Base-by-base conservation (phyloP, 331 rosid genomes). In the Saraca asoca region DNA sequence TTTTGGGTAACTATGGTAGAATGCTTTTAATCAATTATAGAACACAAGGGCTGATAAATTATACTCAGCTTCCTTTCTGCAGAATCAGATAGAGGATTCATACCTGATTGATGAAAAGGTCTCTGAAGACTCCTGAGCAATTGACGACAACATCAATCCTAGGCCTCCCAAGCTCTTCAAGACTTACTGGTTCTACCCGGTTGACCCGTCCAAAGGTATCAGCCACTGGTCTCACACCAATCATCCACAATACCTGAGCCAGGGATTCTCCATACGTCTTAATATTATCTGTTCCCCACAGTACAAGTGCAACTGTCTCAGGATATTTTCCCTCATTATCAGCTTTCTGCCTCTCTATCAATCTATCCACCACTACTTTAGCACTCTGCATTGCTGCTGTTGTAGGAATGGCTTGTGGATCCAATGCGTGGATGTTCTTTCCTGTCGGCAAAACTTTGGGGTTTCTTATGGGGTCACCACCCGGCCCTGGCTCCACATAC, bases 161-260 rank as follows among this genome's bases (percentile, higher is more conserved):
- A n/a, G 98, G 98, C 87, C 95, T 82, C 79, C 91, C 95, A 14
- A 93, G 98, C 90, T 93, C 98, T 77, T 93, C 95, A 71, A 93
- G 86, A 57, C 85, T 75, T 14, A 86, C 95, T 14, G 78, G 34
- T 75, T 93, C 95, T 9, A 90, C 95, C 48, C 81, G 75, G 80
- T 93, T 93, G 68, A 93, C 97, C 51, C 97, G 83, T 44, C 98
- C 97, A 0, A 93, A 74, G 38, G 81, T 65, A 79, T 90, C 98
- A 6, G 95, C 83, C 52, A 93, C 75, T 7, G 95, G 96, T 69
- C 54, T 76, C 35, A 93, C 98, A 43, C 97, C 95, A 38, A 87
- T 79, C 98, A 93, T 89, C 93, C 96, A 89, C 85, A 93, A 57
- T 56, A 93, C 98, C 78, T 90, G 95, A 76, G 78, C 95, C 80